Percentiles rank a stretch among this genome's conserved stretches.
These are phyloP conservation scores for Adiantum capillusveneris DNA, from an alignment of 75 land plant genomes.

Conservation along the genomic window DNA sequence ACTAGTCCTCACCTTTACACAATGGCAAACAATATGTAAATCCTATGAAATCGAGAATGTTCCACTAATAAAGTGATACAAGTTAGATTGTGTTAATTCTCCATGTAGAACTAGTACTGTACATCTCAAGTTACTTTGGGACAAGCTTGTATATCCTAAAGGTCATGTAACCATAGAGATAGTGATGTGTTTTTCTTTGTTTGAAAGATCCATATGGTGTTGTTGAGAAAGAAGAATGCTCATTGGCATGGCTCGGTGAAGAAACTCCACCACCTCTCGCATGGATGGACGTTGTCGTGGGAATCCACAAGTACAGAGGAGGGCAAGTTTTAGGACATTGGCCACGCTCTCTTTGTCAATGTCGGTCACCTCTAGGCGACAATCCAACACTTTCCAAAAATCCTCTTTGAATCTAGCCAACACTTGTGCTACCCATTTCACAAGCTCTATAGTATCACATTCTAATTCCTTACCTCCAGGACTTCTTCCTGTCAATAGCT, in stretches of 20 bases:
- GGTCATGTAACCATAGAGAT: too few relatives aligned
- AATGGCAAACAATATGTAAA: too few relatives aligned
- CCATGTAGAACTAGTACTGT: too few relatives aligned
- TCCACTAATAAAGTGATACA: too few relatives aligned
- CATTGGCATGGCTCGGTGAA: slow-evolving; percentile 44
- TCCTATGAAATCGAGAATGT: too few relatives aligned
- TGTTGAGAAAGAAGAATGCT: too few relatives aligned
- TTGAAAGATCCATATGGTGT: too few relatives aligned
- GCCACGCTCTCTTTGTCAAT: slow-evolving; percentile 28
- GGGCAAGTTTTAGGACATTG: slow-evolving; percentile 43
- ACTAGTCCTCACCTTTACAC: too few relatives aligned
- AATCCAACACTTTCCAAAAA: slow-evolving; percentile 39
- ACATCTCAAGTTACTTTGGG: too few relatives aligned
- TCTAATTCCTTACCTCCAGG: not conserved
- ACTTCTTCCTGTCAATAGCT: slow-evolving; percentile 53
- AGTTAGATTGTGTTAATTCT: too few relatives aligned
- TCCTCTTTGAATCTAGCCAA: slow-evolving; percentile 24
- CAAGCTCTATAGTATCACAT: slow-evolving; percentile 25
- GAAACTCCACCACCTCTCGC: slow-evolving; percentile 45
- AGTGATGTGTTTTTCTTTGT: too few relatives aligned
- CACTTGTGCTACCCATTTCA: slow-evolving; percentile 54
- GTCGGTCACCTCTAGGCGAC: slow-evolving; percentile 23
- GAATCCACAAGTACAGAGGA: slow-evolving; percentile 47
- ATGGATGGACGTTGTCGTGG: slow-evolving; percentile 53
- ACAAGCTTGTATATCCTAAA: too few relatives aligned